Evolutionary conservation across 495 filamentous ascomycete species (phyloP).

Genomic region (Neurospora sp.): DNA sequence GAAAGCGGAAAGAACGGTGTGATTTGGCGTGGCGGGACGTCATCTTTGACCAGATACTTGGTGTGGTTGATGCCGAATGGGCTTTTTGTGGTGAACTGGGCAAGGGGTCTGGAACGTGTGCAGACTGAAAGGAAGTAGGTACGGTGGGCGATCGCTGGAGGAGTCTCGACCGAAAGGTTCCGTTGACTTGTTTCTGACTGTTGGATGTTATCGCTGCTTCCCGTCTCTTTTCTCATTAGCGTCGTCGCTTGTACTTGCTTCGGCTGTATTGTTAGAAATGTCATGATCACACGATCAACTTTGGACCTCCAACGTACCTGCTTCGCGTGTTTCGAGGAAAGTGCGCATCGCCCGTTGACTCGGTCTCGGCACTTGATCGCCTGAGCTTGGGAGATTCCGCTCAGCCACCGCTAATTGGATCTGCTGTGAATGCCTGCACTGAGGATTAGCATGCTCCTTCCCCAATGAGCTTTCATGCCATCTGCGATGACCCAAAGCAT

Average conservation of each 20-base stretch:
- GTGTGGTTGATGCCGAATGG: background rate
- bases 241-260: background rate
- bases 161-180: background rate
- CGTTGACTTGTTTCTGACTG: background rate
- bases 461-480: background rate
- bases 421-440: background rate
- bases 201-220: background rate
- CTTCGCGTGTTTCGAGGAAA: background rate
- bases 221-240: accelerated
- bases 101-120: background rate
- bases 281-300: background rate
- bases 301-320: background rate
- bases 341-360: background rate
- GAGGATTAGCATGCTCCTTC: background rate
- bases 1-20: background rate
- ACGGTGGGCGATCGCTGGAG: background rate
- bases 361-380: background rate
- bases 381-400: background rate
- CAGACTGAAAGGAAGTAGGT: background rate
- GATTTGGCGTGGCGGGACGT: background rate
- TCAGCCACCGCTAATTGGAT: background rate
- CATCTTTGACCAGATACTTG: background rate
- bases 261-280: background rate
- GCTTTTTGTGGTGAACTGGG: background rate
- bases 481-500: background rate